Base-by-base conservation (phyloP, 306 rosid genomes). In the Dryas alaskensis region DNA sequence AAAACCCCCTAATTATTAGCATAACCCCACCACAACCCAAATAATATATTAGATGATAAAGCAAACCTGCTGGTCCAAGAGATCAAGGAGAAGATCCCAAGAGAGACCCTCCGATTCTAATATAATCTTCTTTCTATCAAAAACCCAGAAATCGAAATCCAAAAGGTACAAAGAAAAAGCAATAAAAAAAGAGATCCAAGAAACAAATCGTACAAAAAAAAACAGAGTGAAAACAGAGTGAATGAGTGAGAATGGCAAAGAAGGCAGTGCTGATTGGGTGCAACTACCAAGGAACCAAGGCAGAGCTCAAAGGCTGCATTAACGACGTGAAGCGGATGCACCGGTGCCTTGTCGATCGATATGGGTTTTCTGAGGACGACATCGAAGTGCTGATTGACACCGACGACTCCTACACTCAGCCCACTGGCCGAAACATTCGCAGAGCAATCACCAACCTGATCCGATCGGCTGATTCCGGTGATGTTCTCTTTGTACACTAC, bases 381-480 rank as follows among this genome's bases (percentile, higher is more conserved):
- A 85, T 89, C 77, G 69, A 74, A 3, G 85, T 94, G 27, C 73
- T 94, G 74, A 88, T 94, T 74, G 99, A 94, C 74, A 88, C 90
- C 0, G 96, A 94, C 16, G 73, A 55, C 0, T 92, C 97, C 5
- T 89, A 79, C 84, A 69, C 83, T 8, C 84, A 89, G 65, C 99
- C 99, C 11, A 91, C 95, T 6, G 99, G 97, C 0, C 82, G 66
- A 83, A 94, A 92, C 78, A 86, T 92, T 53, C 89, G 97, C 4
- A 44, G 75, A 3, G 92, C 88, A 42, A 52, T 94, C 43, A 25
- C 87, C 31, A 78, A 19, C 6, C 86, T 95, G 37, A 44, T 95
- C 62, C 73, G 87, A 76, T 88, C 92, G 4, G 86, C 92, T 5
- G 63, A 75, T 16, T 62, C 84, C 0, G 97, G 93, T 0, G 99